Percentiles rank a stretch among this genome's conserved stretches.
Conservation (phyloP, 2,329 filamentous ascomycete species). For the Colletotrichum lentis region DNA sequence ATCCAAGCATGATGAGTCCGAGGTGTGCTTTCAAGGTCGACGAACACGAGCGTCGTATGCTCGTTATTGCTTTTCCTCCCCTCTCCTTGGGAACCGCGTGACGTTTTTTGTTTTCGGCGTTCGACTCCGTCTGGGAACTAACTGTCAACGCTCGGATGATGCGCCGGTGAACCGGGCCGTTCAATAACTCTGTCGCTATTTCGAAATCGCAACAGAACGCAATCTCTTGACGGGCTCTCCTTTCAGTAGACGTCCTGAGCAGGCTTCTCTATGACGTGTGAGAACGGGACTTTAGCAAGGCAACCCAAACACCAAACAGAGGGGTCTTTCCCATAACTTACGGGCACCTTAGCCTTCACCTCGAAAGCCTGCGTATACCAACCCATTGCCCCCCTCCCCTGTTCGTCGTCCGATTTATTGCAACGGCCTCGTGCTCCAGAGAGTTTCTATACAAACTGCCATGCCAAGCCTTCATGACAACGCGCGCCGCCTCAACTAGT, state of each 20-base stretch:
- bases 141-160: constrained; percentile 18
- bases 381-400: no score
- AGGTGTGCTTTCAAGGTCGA: background rate
- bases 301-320: background rate
- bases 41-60: background rate
- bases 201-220: background rate
- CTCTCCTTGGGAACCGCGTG: background rate
- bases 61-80: background rate
- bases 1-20: background rate
- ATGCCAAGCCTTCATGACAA: constrained; percentile 26
- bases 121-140: constrained; percentile 3
- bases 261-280: background rate
- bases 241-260: background rate
- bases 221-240: no score
- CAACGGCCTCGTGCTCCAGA: background rate
- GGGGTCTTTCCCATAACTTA: no score
- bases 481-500: background rate
- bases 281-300: background rate
- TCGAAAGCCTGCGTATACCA: background rate
- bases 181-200: constrained; percentile 1
- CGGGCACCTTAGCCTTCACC: background rate
- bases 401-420: background rate
- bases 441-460: no score
- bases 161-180: background rate
- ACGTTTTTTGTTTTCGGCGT: constrained; percentile 12